phyloP scores from a whole-genome alignment of 768 basidiomycete genomes.

The Fomitopsis pulvina region DNA sequence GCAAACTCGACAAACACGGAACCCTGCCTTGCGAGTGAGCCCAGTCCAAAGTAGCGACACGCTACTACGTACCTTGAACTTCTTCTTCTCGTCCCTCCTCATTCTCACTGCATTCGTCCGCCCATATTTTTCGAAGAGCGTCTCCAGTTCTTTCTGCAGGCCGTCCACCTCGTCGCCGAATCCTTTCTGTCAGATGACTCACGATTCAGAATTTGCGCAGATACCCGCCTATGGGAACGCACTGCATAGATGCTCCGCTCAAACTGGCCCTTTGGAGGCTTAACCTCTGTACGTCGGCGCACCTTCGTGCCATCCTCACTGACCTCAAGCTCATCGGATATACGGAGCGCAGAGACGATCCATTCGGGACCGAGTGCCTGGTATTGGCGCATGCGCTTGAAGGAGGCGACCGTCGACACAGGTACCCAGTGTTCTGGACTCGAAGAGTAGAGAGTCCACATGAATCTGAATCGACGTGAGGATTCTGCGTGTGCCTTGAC shows the following conservation, averaged over 20 bases:
- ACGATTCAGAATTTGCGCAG: not conserved
- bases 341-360: slow-evolving; percentile 60
- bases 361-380: slow-evolving; percentile 54
- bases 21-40: slow-evolving; percentile 41
- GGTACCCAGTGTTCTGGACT: slow-evolving; percentile 87
- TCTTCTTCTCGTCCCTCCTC: slow-evolving; percentile 75
- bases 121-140: slow-evolving; percentile 76
- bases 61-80: slow-evolving; percentile 67
- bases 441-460: slow-evolving; percentile 87
- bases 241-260: slow-evolving; percentile 88
- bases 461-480: slow-evolving; percentile 53
- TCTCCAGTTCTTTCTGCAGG: slow-evolving; percentile 69
- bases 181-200: slow-evolving; percentile 62
- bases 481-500: not conserved
- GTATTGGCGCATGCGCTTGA: slow-evolving; percentile 91
- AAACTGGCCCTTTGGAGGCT: slow-evolving; percentile 72
- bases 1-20: slow-evolving; percentile 93
- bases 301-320: slow-evolving; percentile 69
- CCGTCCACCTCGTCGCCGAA: slow-evolving; percentile 60
- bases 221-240: slow-evolving; percentile 27
- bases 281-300: slow-evolving; percentile 65
- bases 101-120: slow-evolving; percentile 78
- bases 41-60: not conserved
- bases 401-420: slow-evolving; percentile 79
- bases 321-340: slow-evolving; percentile 57